phyloP scores from a whole-genome alignment of 495 filamentous ascomycete genomes.

The Emericellopsis terricola region DNA sequence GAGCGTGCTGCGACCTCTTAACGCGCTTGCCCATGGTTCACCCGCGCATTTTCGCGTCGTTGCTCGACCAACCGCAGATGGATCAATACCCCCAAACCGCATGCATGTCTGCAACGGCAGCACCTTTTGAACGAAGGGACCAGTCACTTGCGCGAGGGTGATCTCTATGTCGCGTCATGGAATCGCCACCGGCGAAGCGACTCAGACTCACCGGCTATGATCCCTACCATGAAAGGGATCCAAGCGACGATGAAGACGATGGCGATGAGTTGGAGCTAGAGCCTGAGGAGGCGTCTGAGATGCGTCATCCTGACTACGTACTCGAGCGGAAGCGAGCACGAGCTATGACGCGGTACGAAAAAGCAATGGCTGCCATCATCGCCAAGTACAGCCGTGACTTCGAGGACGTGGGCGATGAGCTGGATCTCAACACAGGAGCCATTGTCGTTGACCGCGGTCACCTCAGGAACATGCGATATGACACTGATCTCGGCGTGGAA shows the following conservation, averaged over 20 bases:
- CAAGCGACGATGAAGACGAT: conserved; percentile 19
- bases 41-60: no score
- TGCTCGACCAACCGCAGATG: no score
- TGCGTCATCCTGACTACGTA: conserved; percentile 29
- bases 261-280: conserved; percentile 23
- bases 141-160: no score
- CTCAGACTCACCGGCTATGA: conserved; percentile 24
- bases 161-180: conserved; percentile 20
- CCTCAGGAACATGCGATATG: conserved; percentile 35
- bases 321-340: conserved; percentile 37
- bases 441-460: conserved; percentile 84
- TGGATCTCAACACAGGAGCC: conserved; percentile 57
- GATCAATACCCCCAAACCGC: no score
- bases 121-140: no score
- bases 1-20: no score
- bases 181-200: conserved; percentile 39
- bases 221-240: conserved; percentile 12
- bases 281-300: conserved; percentile 21
- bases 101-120: no score
- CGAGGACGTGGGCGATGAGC: conserved; percentile 60
- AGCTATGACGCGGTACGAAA: conserved; percentile 53
- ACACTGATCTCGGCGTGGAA: conserved; percentile 25
- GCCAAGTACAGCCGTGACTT: conserved; percentile 76
- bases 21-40: no score
- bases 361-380: conserved; percentile 71